phyloP scores from a whole-genome alignment of 164 flowering plant species.

The Stephania japonica region DNA sequence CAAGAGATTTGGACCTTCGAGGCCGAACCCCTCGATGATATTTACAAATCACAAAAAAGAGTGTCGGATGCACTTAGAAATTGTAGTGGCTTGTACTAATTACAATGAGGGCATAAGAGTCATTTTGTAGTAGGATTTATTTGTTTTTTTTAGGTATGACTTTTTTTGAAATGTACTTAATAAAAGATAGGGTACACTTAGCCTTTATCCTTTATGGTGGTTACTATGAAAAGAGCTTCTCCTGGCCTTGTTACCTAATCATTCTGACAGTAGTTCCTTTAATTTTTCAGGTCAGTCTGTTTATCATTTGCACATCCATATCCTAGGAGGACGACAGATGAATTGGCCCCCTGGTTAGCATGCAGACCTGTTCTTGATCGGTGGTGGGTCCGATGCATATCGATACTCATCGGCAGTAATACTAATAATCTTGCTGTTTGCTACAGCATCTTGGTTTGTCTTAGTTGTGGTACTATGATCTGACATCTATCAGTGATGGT shows the following conservation, averaged over 20 bases:
- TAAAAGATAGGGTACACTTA: no score
- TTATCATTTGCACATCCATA: conserved; percentile 85
- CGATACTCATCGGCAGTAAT: background rate
- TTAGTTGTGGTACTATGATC: no score
- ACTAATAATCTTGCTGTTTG: background rate
- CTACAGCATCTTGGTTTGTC: background rate
- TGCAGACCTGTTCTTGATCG: background rate
- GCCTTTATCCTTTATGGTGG: no score
- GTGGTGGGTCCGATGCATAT: background rate
- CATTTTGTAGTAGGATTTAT: no score
- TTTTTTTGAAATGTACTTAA: no score
- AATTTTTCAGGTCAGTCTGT: conserved; percentile 81
- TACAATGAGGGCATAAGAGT: no score
- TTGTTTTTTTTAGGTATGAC: no score
- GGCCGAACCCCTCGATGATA: no score
- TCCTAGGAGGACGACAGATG: conserved; percentile 95
- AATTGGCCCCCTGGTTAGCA: conserved; percentile 96
- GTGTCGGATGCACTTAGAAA: no score
- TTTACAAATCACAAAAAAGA: no score
- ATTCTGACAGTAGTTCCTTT: background rate
- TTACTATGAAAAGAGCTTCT: background rate
- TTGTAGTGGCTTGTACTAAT: no score
- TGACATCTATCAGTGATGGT: background rate
- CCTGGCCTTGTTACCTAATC: background rate
- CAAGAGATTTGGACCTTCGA: no score